Evolutionary conservation across 2,329 filamentous ascomycete species (phyloP).

Genomic region (Fusarium tjaetaba): DNA sequence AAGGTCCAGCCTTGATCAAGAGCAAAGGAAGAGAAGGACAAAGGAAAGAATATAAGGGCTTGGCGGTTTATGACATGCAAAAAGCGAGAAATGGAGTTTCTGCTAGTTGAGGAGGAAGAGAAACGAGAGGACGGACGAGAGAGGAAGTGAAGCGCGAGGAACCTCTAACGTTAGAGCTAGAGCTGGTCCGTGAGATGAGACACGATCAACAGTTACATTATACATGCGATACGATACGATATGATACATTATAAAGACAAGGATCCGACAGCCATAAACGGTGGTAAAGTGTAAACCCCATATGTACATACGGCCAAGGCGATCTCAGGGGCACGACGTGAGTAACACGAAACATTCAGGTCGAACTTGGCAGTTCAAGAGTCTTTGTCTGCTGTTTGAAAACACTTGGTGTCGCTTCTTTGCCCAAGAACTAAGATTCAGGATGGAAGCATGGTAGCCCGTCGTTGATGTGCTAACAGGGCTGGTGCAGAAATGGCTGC

Average conservation of each 20-base stretch:
- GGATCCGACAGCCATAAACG: not conserved
- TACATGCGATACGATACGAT: slow-evolving; percentile 17
- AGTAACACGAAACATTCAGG: slow-evolving; percentile 15
- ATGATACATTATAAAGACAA: slow-evolving; percentile 14
- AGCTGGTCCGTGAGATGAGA: slow-evolving; percentile 25
- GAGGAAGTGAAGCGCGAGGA: slow-evolving; percentile 14
- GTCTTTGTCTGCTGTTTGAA: not conserved
- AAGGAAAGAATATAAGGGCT: slow-evolving; percentile 21
- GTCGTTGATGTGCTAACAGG: slow-evolving; percentile 23
- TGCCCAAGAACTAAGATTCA: slow-evolving; percentile 14
- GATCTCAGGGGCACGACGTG: slow-evolving; percentile 23
- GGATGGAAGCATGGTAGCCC: slow-evolving; percentile 1
- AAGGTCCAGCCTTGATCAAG: slow-evolving; percentile 42
- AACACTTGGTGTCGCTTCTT: slow-evolving; percentile 15
- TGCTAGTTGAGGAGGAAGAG: slow-evolving; percentile 17
- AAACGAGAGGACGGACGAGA: slow-evolving; percentile 25
- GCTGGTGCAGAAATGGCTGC: slow-evolving; percentile 10
- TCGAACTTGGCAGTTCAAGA: not conserved
- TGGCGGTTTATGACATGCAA: slow-evolving; percentile 31
- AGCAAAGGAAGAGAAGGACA: slow-evolving; percentile 33
- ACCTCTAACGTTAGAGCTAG: not conserved
- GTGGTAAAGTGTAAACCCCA: not conserved
- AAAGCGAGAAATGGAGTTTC: slow-evolving; percentile 10
- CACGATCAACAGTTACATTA: slow-evolving; percentile 33
- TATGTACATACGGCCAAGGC: not conserved